Base-by-base conservation (phyloP, 805 yeast genomes). In the Candida peoriensis region DNA sequence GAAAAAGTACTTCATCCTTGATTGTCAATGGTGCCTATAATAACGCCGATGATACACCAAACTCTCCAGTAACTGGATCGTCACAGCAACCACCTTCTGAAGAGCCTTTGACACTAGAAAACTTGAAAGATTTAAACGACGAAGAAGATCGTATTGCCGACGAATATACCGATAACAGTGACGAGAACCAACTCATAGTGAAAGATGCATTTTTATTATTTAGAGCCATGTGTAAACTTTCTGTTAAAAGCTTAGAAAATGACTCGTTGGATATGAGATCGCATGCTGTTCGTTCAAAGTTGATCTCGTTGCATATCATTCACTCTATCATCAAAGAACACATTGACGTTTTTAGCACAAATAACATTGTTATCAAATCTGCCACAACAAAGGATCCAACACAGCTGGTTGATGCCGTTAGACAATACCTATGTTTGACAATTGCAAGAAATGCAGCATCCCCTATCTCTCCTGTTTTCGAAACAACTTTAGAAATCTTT, bases 181-280 rank as follows among this genome's bases (percentile, higher is more conserved):
- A 70, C 33, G 86, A 78, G 39, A 77, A 75, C 43, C 95, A 85
- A 39, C 58, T 80, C 22, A 75, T 70, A 2, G 78, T 86, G 14
- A 89, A 87, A 50, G 99, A 93, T 57, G 97, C 97, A 0, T 90
- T 89, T 52, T 67, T 93, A 39, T 74, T 93, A 4, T 88, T 93
- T 60, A 75, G 99, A 55, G 90, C 97, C 2, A 83, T 93, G 93
- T 85, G 96, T 57, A 88, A 87, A 54, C 72, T 93, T 13, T 84
- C 97, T 3, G 83, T 85, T 31, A 93, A 93, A 58, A 72, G 80
- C 19, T 63, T 90, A 39, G 97, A 89, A 40, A 70, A 78, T 26
- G 83, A 80, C 24, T 74, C 78, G 22, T 61, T 87, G 42, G 94
- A 84, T 57, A 80, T 81, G 87, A 75, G 90, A 57, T 82, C 96